Evolutionary conservation across 2,329 filamentous ascomycete genomes (phyloP).

Genomic region (Aspergillus luchuensis): DNA sequence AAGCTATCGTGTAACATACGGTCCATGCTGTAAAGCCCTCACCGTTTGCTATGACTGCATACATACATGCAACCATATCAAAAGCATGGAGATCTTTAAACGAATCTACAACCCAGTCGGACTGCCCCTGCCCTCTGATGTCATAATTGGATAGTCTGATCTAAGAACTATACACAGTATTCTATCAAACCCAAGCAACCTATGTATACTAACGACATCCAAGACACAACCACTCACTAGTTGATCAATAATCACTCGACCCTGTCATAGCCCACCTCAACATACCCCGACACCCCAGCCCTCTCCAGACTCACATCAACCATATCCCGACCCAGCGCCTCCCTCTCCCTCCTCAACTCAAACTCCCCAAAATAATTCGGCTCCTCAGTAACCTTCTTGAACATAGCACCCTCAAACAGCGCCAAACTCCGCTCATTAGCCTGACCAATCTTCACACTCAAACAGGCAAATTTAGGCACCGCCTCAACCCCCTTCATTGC

Average conservation of each 20-base stretch:
- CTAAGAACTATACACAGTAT: too few species aligned
- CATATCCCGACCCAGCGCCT: conserved; percentile 30
- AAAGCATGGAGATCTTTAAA: too few species aligned
- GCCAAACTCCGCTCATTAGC: conserved; percentile 59
- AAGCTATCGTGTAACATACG: neutral
- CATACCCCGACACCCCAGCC: conserved; percentile 41
- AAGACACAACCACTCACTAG: neutral
- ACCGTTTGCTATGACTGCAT: neutral
- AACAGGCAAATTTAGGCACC: conserved; percentile 37
- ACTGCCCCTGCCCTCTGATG: neutral
- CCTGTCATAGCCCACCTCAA: conserved; percentile 40
- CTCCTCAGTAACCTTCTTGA: conserved; percentile 51
- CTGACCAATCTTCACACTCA: conserved; percentile 65
- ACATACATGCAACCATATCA: neutral
- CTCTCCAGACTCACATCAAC: conserved; percentile 31
- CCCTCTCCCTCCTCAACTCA: conserved; percentile 54
- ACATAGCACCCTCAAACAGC: conserved; percentile 64
- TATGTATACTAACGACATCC: neutral
- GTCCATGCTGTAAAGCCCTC: neutral
- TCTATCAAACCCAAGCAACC: neutral
- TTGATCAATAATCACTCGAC: neutral
- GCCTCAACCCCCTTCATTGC: conserved; percentile 5
- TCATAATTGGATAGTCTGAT: neutral
- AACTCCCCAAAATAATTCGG: conserved; percentile 70
- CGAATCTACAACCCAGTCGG: neutral